phyloP scores from a whole-genome alignment of 306 rosid genomes.

The Acacia crassicarpa region DNA sequence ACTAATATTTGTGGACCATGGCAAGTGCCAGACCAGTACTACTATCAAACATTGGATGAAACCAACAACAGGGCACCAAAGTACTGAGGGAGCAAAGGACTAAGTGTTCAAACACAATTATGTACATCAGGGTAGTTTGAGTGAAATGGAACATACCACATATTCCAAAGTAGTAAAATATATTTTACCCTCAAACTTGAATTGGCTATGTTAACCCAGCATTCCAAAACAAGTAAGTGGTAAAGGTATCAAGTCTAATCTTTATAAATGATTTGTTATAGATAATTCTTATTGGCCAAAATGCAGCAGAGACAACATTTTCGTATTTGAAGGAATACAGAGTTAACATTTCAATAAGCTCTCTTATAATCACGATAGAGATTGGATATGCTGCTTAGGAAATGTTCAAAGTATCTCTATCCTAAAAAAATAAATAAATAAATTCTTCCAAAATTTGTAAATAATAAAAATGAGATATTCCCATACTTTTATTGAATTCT shows the following conservation, averaged over 20 bases:
- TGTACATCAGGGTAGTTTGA: neutral
- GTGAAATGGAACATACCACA: neutral
- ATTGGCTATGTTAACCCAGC: neutral
- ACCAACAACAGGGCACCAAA: neutral
- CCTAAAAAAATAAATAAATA: neutral
- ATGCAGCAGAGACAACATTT: neutral
- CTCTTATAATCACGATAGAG: neutral
- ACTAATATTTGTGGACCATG: neutral
- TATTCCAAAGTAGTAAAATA: neutral
- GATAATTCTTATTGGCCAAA: neutral
- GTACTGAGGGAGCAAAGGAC: neutral
- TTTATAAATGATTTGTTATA: neutral
- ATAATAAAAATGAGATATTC: neutral
- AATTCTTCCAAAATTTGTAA: neutral
- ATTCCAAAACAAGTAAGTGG: neutral
- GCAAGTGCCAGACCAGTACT: neutral
- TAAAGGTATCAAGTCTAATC: neutral
- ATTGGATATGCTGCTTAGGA: neutral
- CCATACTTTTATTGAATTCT: neutral
- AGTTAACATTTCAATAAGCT: neutral
- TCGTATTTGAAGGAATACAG: neutral
- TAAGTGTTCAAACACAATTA: neutral
- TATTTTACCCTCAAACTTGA: neutral
- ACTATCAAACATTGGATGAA: neutral
- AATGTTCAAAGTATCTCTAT: no score